A percentile compares a stretch with the other conserved stretches of the same genome.
These are phyloP conservation scores for Penicillium nordicum DNA, from an alignment of 2,329 filamentous ascomycete genomes.

Conservation along the genomic window DNA sequence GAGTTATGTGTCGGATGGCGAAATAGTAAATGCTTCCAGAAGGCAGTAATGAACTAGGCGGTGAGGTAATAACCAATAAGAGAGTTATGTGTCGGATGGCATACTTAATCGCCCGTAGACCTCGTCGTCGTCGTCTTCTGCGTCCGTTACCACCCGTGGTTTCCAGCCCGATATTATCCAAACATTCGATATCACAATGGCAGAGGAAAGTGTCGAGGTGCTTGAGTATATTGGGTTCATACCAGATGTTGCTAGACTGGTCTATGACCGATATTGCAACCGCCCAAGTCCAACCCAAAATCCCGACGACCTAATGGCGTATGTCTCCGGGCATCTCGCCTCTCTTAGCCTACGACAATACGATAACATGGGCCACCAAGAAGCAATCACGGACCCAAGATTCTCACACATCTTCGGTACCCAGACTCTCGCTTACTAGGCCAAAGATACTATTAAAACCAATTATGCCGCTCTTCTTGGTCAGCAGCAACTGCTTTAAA, in stretches of 20 bases:
- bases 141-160: neutral
- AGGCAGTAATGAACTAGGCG: too few species aligned
- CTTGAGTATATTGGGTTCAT: constrained; percentile 7
- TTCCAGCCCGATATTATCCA: neutral
- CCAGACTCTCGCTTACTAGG: neutral
- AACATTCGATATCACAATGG: neutral
- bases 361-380: neutral
- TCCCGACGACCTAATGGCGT: constrained; percentile 5
- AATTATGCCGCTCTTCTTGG: constrained; percentile 1
- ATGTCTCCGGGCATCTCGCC: constrained; percentile 1
- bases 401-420: neutral
- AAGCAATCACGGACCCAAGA: neutral
- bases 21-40: too few species aligned
- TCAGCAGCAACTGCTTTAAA: neutral
- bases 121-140: neutral
- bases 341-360: neutral
- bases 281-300: neutral
- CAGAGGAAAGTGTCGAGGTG: constrained; percentile 8
- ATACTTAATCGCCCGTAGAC: too few species aligned
- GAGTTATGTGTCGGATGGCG: too few species aligned
- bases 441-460: neutral
- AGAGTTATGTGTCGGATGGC: too few species aligned
- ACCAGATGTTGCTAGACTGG: constrained; percentile 5
- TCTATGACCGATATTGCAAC: constrained; percentile 6
- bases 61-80: too few species aligned